Base-by-base conservation (phyloP, 2,329 filamentous ascomycete species). In the Cladosporium sp. region DNA sequence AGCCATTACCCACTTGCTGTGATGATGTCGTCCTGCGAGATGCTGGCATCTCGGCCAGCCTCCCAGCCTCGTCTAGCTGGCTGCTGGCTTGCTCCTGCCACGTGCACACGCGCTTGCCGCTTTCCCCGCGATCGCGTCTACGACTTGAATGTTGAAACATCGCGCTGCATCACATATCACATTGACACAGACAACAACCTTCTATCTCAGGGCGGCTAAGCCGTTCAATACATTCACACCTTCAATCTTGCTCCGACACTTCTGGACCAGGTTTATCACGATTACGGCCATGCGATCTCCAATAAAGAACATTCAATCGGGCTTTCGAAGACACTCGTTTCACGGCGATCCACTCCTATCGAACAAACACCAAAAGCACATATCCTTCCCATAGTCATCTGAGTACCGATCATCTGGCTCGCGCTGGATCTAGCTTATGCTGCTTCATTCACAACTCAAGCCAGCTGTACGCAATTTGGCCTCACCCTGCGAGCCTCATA, bases 361-460 rank as follows among this genome's bases (percentile, higher is more conserved):
- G 19, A 36, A 43, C n/a, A 20, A 37, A 66, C 24, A 64, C 58
- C 57, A 61, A 54, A 56, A 64, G 86, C 88, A 86, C 79, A 73
- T 75, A 83, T 86, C 84, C 84, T 83, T 85, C 80, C 76, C 68
- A 86, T 79, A 89, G 88, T 89, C 80, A 80, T 84, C 84, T 87
- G 82, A 79, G 75, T 75, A 76, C 55, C 76, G 75, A 74, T 85
- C 84, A 84, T 85, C 80, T 80, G 61, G 48, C 48, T 75, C 69
- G 53, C 56, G 57, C 58, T 58, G 59, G 68, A 61, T 64, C 76
- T 67, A 66, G 67, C 66, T 66, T 64, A 39, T 37, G 34, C 32
- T 49, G 44, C 60, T 59, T 58, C 59, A 61, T 54, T 62, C 68
- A 66, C 60, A 24, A 22, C 34, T n/a, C 45, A 36, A 59, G 62